Percentiles rank a stretch among this genome's conserved stretches.
Evolutionary conservation across 1,284 basidiomycete genomes (phyloP).

Genomic region (Irpex sp.): DNA sequence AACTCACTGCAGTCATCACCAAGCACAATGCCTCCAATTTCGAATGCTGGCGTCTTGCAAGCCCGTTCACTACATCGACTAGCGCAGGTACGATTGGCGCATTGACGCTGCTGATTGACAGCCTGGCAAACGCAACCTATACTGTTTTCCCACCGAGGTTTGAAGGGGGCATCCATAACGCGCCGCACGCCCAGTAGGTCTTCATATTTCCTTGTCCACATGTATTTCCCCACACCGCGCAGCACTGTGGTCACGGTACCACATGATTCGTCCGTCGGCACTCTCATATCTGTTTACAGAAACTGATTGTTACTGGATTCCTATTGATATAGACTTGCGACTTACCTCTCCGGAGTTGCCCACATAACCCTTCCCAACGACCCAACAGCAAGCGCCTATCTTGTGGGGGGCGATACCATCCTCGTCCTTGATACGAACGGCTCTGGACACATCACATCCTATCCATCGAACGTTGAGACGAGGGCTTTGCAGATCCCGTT

Average conservation of each 20-base stretch:
- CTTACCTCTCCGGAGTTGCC: conserved; percentile 22
- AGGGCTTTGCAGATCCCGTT: conserved; percentile 15
- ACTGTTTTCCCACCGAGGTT: conserved; percentile 21
- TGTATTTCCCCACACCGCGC: too few species aligned
- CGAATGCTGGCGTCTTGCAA: conserved; percentile 24
- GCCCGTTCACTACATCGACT: conserved; percentile 18
- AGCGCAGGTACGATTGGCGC: conserved; percentile 22
- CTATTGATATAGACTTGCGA: conserved; percentile 15
- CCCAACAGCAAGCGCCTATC: neutral
- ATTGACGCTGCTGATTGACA: conserved; percentile 18
- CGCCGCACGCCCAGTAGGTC: conserved; percentile 21
- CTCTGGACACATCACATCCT: conserved; percentile 15
- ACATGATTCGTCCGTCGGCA: too few species aligned
- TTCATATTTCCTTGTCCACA: neutral
- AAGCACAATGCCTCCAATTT: conserved; percentile 13
- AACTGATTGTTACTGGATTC: too few species aligned
- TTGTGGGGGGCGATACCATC: conserved; percentile 21
- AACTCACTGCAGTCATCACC: conserved; percentile 19
- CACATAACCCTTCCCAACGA: conserved; percentile 21
- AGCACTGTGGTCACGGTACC: too few species aligned
- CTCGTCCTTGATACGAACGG: conserved; percentile 19
- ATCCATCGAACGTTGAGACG: conserved; percentile 11
- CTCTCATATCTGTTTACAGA: too few species aligned
- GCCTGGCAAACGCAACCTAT: conserved; percentile 23
- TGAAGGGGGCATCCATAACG: conserved; percentile 21